Evolutionary conservation across 2,329 filamentous ascomycete genomes (phyloP).

Genomic region (Neofusicoccum umdonicola): DNA sequence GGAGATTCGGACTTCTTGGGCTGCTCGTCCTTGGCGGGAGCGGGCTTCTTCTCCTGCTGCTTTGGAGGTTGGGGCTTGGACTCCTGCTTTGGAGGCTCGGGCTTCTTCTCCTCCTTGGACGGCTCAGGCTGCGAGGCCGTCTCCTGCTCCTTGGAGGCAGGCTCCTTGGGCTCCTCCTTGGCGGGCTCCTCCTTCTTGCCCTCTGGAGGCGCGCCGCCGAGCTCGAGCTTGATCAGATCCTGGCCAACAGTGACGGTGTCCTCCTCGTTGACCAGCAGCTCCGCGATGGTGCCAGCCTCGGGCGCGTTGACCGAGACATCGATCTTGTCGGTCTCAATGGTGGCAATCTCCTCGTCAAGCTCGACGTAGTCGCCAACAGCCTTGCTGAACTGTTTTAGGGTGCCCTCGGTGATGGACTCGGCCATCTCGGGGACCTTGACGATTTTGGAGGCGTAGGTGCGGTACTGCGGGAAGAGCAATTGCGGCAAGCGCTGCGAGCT

Average conservation of each 20-base stretch:
- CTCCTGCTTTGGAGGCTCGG: slow-evolving; percentile 31
- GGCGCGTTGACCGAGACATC: slow-evolving; percentile 96
- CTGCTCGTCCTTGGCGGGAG: slow-evolving; percentile 30
- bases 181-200: slow-evolving; percentile 54
- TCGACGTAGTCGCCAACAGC: slow-evolving; percentile 91
- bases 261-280: slow-evolving; percentile 87
- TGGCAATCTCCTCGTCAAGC: slow-evolving; percentile 95
- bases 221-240: slow-evolving; percentile 81
- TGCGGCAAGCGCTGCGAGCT: slow-evolving; percentile 30
- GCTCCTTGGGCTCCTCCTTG: slow-evolving; percentile 58
- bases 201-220: slow-evolving; percentile 53
- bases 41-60: slow-evolving; percentile 37
- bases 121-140: slow-evolving; percentile 48
- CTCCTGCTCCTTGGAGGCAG: slow-evolving; percentile 57
- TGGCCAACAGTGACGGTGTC: slow-evolving; percentile 95
- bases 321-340: slow-evolving; percentile 99
- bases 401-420: slow-evolving; percentile 97
- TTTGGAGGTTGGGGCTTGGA: slow-evolving; percentile 35
- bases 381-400: slow-evolving; percentile 92
- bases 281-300: slow-evolving; percentile 84
- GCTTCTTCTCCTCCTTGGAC: slow-evolving; percentile 38
- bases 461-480: slow-evolving; percentile 29
- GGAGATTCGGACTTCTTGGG: slow-evolving; percentile 36
- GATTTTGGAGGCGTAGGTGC: slow-evolving; percentile 63
- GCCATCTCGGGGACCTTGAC: slow-evolving; percentile 98